Evolutionary conservation across 306 rosid species (phyloP).

Genomic region (Pyrus bretschneideri): DNA sequence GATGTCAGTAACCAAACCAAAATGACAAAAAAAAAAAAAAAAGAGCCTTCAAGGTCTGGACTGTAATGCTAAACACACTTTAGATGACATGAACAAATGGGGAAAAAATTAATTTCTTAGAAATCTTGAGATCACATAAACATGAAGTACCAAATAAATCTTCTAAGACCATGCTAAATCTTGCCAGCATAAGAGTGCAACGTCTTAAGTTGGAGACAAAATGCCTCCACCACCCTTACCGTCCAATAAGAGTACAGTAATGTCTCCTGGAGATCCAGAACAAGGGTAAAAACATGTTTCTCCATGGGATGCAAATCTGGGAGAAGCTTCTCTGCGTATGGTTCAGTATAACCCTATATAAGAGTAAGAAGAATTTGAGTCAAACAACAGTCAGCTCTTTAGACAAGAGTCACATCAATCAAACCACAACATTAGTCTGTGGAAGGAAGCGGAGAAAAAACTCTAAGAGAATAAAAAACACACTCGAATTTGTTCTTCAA

Average conservation of each 20-base stretch:
- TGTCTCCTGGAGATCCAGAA: slow-evolving; percentile 92
- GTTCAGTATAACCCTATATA: slow-evolving; percentile 75
- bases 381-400: neutral
- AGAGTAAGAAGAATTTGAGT: slow-evolving; percentile 15
- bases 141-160: neutral
- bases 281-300: slow-evolving; percentile 82
- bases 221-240: slow-evolving; percentile 26
- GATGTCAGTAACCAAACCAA: slow-evolving; percentile 3
- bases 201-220: neutral
- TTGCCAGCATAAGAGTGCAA: neutral
- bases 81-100: neutral
- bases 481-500: slow-evolving; percentile 83
- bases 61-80: neutral
- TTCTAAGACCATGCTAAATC: neutral
- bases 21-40: neutral
- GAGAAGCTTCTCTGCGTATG: slow-evolving; percentile 90
- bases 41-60: neutral
- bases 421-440: neutral
- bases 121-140: neutral
- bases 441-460: slow-evolving; percentile 8
- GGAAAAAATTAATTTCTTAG: neutral
- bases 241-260: slow-evolving; percentile 84
- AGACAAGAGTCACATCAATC: neutral
- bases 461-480: neutral
- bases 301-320: slow-evolving; percentile 91